A percentile compares a stretch with the other conserved stretches of the same genome.
Evolutionary conservation across 2,329 filamentous ascomycete genomes (phyloP).

Genomic region (Cladophialophora bantiana): DNA sequence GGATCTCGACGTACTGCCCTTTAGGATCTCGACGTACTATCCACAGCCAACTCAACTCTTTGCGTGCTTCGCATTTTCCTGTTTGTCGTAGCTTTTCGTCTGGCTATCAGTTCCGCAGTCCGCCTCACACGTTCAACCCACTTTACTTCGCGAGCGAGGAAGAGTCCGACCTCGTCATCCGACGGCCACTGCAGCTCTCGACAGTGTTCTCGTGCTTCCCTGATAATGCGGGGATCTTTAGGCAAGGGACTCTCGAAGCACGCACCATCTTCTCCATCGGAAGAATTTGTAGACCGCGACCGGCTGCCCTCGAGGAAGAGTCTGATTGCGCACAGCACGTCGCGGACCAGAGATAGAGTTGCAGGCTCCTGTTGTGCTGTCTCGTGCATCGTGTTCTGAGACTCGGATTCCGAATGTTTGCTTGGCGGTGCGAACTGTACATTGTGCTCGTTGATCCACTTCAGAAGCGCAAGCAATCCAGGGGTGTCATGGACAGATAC

Average conservation of each 20-base stretch:
- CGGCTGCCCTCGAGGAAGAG: conserved; percentile 29
- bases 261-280: not conserved
- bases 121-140: conserved; percentile 26
- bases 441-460: conserved; percentile 41
- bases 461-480: conserved; percentile 37
- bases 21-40: not conserved
- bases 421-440: conserved; percentile 38
- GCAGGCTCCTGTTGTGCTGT: not conserved
- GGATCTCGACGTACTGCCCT: not conserved
- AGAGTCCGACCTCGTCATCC: conserved; percentile 28
- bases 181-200: conserved; percentile 33
- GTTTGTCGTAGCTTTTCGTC: not conserved
- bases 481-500: conserved; percentile 24
- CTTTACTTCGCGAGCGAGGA: conserved; percentile 20
- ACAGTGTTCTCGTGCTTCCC: conserved; percentile 20
- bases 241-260: conserved; percentile 26
- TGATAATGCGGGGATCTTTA: conserved; percentile 9
- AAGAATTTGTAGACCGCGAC: not conserved
- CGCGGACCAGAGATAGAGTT: conserved; percentile 14
- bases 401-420: conserved; percentile 3
- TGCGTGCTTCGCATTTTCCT: not conserved
- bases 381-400: conserved; percentile 1
- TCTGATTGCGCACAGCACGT: conserved; percentile 25
- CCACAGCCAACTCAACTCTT: not conserved
- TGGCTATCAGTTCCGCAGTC: conserved; percentile 16